Evolutionary conservation across 345 rosid species (phyloP), one percentile per base, ranked within the genome.

Genomic region (Cochlearia excelsa): DNA sequence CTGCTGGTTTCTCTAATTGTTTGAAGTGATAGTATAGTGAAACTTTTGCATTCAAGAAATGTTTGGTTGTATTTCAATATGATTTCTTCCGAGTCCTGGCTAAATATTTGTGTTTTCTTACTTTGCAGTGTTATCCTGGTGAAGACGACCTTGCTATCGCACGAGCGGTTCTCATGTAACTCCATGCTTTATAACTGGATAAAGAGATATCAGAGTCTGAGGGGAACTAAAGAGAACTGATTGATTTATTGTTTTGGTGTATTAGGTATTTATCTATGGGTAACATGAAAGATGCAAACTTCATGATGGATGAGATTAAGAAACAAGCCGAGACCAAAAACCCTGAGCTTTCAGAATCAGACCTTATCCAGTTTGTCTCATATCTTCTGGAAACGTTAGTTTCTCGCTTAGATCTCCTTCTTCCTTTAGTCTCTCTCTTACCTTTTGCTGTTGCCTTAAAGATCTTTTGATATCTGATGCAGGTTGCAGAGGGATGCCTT

Each of bases 121-220:
- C 49, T 46, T n/a, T 73, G 74, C 92, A 93, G 99, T 89, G 99
- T 73, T 93, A 87, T 82, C 99, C 99, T 1, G 90, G 96, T 31
- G 99, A 93, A 85, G 99, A 90, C 69, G 99, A 93, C 78, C 69
- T 87, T 44, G 99, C 95, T 26, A 78, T 93, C 71, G 88, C 92
- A 68, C 74, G 90, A 55, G 96, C 87, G 57, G 64, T 82, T 61
- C 78, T 94, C 65, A 71, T 85, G 97, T 94, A 72, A 75, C 88
- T 50, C 33, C 54, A 51, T 50, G 34, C 55, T 45, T 58, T 47
- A 7, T 33, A 53, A 40, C 51, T 39, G 51, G 27, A 40, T 60
- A 50, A 5, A 34, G 28, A 41, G 34, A 42, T 4, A 35, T 9
- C 51, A 26, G 16, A 57, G 39, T 39, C 26, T 46, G 27, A 40